phyloP scores from a whole-genome alignment of 257 asterid genomes.

The Lavandula angustifolia region DNA sequence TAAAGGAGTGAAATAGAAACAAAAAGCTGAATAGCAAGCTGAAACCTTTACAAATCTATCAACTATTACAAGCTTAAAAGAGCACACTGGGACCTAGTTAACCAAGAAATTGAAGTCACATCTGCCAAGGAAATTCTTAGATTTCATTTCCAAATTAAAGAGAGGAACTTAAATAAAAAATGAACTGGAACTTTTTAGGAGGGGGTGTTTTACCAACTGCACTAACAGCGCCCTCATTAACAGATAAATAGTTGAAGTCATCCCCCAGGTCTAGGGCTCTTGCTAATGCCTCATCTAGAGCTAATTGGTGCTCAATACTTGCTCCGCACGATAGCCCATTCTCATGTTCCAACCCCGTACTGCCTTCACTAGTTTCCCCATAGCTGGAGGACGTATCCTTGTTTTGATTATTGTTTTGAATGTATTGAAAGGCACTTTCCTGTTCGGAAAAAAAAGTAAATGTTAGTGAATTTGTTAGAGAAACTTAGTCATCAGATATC shows the following conservation, averaged over 20 bases:
- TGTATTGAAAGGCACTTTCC: conserved; percentile 71
- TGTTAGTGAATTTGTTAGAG: conserved; percentile 5
- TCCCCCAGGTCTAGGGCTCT: conserved; percentile 78
- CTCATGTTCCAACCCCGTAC: conserved; percentile 41
- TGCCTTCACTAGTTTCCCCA: conserved; percentile 50
- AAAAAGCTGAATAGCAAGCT: neutral
- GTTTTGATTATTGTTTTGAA: conserved; percentile 56
- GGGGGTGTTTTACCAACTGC: conserved; percentile 46
- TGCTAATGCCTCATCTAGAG: conserved; percentile 86
- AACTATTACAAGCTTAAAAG: neutral
- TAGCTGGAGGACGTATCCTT: conserved; percentile 34
- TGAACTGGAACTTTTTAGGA: conserved; percentile 10
- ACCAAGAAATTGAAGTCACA: conserved; percentile 4
- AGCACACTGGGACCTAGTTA: neutral
- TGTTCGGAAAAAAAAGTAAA: conserved; percentile 35
- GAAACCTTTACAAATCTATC: neutral
- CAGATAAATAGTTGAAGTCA: conserved; percentile 51
- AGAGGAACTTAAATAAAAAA: conserved; percentile 13
- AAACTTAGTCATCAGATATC: neutral
- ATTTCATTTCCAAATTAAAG: conserved; percentile 11
- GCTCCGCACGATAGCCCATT: conserved; percentile 43
- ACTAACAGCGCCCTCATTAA: conserved; percentile 44
- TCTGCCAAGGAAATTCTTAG: neutral
- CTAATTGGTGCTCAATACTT: conserved; percentile 58
- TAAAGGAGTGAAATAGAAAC: neutral